Conservation (phyloP, 176 grass and related monocot species). For the Urochloa ruziziensis region DNA sequence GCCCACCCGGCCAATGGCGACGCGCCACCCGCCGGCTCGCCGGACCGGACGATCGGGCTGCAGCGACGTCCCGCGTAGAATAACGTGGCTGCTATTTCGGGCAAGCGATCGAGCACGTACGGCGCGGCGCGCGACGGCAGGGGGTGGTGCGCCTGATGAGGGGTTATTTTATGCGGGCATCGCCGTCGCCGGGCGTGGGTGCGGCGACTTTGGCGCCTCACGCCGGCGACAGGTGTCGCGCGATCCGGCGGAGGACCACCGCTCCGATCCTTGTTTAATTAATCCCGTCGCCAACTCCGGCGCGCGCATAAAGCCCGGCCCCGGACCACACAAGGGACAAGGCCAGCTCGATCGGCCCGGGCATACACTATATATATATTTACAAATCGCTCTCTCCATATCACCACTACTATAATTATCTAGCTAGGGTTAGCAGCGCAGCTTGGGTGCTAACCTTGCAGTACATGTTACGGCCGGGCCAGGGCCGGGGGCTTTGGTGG, state of each 20-base stretch:
- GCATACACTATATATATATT: not conserved
- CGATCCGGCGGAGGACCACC: constrained; percentile 27
- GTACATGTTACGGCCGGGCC: constrained; percentile 23
- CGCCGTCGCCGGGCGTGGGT: constrained; percentile 38
- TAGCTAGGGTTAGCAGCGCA: not conserved
- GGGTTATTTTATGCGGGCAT: constrained; percentile 44
- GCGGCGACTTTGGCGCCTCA: constrained; percentile 43
- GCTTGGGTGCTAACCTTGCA: not conserved
- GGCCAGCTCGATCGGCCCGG: constrained; percentile 19
- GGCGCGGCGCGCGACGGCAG: not conserved
- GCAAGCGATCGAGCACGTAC: constrained; percentile 39
- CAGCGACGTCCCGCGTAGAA: constrained; percentile 5
- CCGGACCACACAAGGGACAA: not conserved
- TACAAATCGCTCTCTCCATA: not conserved
- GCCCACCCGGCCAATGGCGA: constrained; percentile 6
- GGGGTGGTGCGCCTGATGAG: not conserved
- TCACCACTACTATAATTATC: not conserved
- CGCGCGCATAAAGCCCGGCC: not conserved
- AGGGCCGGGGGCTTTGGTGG: too few relatives aligned
- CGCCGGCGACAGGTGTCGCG: constrained; percentile 44
- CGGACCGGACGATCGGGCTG: not conserved
- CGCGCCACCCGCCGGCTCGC: not conserved
- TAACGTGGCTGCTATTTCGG: constrained; percentile 37
- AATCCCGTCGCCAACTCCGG: constrained; percentile 9
- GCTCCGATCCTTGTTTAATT: constrained; percentile 27